Base-by-base conservation (phyloP, 352 stramenopile genomes). In the Phytophthora vignae region DNA sequence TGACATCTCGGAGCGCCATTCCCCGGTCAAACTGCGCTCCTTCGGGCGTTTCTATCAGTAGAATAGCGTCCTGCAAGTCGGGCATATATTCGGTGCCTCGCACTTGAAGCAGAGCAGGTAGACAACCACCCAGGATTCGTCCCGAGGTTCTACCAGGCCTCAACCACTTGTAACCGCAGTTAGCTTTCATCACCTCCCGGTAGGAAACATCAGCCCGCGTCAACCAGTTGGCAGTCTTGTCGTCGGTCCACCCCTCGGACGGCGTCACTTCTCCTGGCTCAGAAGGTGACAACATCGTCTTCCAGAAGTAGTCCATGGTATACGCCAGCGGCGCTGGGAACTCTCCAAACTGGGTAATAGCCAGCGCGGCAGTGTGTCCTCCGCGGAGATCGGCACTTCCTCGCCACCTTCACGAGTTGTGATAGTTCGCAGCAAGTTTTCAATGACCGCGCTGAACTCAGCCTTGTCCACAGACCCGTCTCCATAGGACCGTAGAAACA, bases 161-260 rank as follows among this genome's bases (percentile, higher is more conserved):
- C 1, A 91, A 56, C 79, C 81, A 90, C 14, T 74, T 66, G 64
- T 83, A 85, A 4, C 75, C 80, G 3, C 57, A 27, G 64, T 92
- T 91, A 3, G 38, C 61, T 50, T 83, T 79, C 76, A 87, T 85
- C 21, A 44, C 33, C 10, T 88, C 67, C 44, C 59, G 31, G 59
- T 90, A 73, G 1, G 55, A 71, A 6, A 85, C 79, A 38, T 92
- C 84, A 1, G 67, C 71, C 12, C 73, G 65, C 0, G 74, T 84
- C 29, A 87, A 59, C 83, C 85, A 92, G 73, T 92, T 86, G 2
- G 77, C 73, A 4, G 81, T 88, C 64, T 88, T 90, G 72, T 92
- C 82, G 52, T 91, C 79, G 1, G 75, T 85, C 83, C 82, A 92
- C 49, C 90, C 77, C 0, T 27, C 42, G 3, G 83, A 92, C 9